Evolutionary conservation across 2,329 filamentous ascomycete genomes (phyloP), one percentile per base, ranked within the genome.

Genomic region (Ilyonectria mors-panacis): DNA sequence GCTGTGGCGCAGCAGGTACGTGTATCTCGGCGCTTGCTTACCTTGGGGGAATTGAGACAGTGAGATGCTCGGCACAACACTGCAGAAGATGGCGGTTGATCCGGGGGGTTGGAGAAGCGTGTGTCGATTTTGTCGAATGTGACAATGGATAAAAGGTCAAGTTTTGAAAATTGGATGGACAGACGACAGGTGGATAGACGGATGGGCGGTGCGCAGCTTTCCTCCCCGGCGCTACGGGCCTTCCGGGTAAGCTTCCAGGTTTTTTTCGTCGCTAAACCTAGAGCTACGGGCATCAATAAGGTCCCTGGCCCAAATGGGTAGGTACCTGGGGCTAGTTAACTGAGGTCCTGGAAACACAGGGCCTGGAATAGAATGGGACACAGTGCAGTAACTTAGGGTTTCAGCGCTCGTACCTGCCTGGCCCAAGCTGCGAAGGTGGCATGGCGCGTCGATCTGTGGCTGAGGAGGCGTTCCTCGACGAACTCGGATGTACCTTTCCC

Each of bases 191-290:
- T 57, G 26, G 35, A 53, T 13, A 30, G 23, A 28, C 39, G n/a
- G 33, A 42, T 42, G 54, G 35, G 60, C 44, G 60, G 54, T 58
- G 54, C 53, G 30, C 19, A 59, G 45, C 9, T 17, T 4, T 42
- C 15, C 15, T n/a, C 15, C 30, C 50, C 15, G 45, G 59, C 59
- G 50, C 59, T 55, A 62, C 50, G 59, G 59, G 59, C 12, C 39
- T 30, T 62, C 50, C 59, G 59, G 59, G 50, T 55, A 62, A 55
- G 50, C 59, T 62, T 62, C 59, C 59, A 61, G 44, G 37, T 47
- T 54, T 61, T 61, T 55, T 45, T 53, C 7, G 30, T 53, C 50
- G 50, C 50, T 53, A 50, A 50, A 35, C 50, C 30, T n/a, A 17
- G 39, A 42, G 37, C 37, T 42, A n/a, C 15, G 39, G 15, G 39